Evolutionary conservation across 805 yeast genomes (phyloP), one percentile per base, ranked within the genome.

Genomic region (Zygosaccharomyces bisporus): DNA sequence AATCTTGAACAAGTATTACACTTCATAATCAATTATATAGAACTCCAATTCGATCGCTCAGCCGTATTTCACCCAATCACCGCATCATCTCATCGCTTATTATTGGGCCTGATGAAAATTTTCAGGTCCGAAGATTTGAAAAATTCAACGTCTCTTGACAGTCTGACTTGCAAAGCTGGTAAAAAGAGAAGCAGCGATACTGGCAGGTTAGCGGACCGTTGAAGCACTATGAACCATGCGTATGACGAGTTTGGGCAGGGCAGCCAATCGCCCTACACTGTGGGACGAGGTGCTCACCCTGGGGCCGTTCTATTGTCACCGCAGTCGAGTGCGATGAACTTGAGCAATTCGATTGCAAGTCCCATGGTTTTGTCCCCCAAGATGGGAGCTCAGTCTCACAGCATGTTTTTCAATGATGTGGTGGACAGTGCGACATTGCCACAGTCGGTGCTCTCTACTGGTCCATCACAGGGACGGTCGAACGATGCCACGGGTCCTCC

Each of bases 221-320:
- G 41, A 37, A 37, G 33, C 44, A 49, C 10, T 38, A 51, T 51
- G 49, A 47, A 39, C 21, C 44, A 40, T 45, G 50, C 50, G 10
- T 53, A 44, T 35, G 57, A 53, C 25, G 57, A 53, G 27, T 50
- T 57, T 41, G 60, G 60, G 12, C 46, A 53, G 17, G 54, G 61
- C 24, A 52, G 54, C 16, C 61, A 56, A 39, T 59, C 65, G 32
- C 63, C 64, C n/a, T 55, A 52, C 23, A 53, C 50, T 36, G 32
- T 50, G 10, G 41, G 51, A 25, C 51, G 67, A 49, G 55, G 67
- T 41, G 66, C 64, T n/a, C 70, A 65, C 43, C 73, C 73, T 3
- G 73, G 73, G 21, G 73, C 73, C 7, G 69, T 65, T 6, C 52
- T 69, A 14, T 46, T 68, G 27, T 66, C 71, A 2, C 68, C 72